Conservation (phyloP, 2,329 filamentous ascomycete species). For the Alternaria gansuensis region DNA sequence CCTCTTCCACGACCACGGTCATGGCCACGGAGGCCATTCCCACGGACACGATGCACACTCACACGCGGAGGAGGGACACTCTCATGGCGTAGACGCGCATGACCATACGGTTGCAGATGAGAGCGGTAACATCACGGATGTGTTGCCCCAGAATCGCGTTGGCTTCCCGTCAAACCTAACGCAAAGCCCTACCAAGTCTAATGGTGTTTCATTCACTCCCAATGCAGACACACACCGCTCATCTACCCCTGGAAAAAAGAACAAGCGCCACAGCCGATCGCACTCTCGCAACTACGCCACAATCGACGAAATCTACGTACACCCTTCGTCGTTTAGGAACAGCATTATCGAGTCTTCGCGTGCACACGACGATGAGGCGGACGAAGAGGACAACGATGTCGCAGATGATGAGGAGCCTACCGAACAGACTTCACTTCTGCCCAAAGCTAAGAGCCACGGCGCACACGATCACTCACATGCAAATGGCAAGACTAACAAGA, state of each 20-base stretch:
- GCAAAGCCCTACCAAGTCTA: conserved; percentile 26
- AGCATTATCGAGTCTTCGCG: conserved; percentile 88
- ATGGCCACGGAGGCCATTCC: conserved; percentile 73
- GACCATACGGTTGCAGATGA: conserved; percentile 63
- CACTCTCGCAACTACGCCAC: conserved; percentile 63
- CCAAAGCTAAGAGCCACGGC: conserved; percentile 42
- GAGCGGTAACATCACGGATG: conserved; percentile 66
- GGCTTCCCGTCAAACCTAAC: conserved; percentile 55
- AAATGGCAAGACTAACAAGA: conserved; percentile 33
- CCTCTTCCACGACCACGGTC: conserved; percentile 92
- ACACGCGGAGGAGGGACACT: conserved; percentile 63
- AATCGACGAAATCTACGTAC: conserved; percentile 78
- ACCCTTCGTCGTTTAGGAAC: conserved; percentile 89
- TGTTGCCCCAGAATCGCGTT: conserved; percentile 70
- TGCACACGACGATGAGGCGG: conserved; percentile 63
- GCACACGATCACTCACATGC: conserved; percentile 24
- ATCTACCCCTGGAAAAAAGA: conserved; percentile 44
- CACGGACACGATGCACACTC: conserved; percentile 58
- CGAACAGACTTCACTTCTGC: conserved; percentile 50
- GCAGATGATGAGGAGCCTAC: conserved; percentile 52
- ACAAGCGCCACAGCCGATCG: conserved; percentile 68
- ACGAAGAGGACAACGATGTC: conserved; percentile 64
- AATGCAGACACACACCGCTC: conserved; percentile 32
- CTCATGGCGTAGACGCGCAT: conserved; percentile 57
- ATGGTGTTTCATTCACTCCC: conserved; percentile 28